Conservation (phyloP, 1,284 basidiomycete genomes). For the Naganishia cerealis region DNA sequence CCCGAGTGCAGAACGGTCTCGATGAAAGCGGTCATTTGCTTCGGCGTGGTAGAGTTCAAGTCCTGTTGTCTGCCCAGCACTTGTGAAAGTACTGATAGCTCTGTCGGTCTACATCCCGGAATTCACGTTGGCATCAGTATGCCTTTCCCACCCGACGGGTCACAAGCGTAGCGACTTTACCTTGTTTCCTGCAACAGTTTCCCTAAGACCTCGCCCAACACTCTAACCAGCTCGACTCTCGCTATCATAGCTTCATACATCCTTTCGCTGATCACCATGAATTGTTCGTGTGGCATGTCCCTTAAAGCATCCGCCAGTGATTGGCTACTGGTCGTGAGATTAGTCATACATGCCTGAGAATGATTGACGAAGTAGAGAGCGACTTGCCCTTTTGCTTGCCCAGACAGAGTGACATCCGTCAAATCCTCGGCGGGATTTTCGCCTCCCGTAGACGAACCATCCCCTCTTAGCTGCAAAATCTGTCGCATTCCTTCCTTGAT, state of each 20-base stretch:
- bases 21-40: constrained; percentile 60
- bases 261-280: constrained; percentile 63
- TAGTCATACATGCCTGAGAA: constrained; percentile 22
- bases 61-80: constrained; percentile 34
- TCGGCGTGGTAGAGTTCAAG: constrained; percentile 55
- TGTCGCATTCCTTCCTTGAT: constrained; percentile 58
- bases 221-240: constrained; percentile 67
- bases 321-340: constrained; percentile 17
- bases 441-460: constrained; percentile 39
- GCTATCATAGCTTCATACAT: constrained; percentile 68
- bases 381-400: constrained; percentile 52
- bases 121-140: background rate
- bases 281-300: constrained; percentile 68
- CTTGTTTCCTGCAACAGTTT: constrained; percentile 62
- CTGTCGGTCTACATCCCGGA: constrained; percentile 1
- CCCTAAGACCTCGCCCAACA: constrained; percentile 64
- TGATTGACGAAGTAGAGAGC: constrained; percentile 35
- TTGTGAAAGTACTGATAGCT: constrained; percentile 8
- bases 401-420: constrained; percentile 39
- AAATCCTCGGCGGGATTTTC: constrained; percentile 61
- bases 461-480: constrained; percentile 26
- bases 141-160: background rate
- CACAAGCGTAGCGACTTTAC: constrained; percentile 46
- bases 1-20: constrained; percentile 72
- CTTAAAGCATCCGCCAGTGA: constrained; percentile 63